These are phyloP conservation scores for Botrytis medusae DNA, from an alignment of 2,329 filamentous ascomycete species.

Conservation along the genomic window DNA sequence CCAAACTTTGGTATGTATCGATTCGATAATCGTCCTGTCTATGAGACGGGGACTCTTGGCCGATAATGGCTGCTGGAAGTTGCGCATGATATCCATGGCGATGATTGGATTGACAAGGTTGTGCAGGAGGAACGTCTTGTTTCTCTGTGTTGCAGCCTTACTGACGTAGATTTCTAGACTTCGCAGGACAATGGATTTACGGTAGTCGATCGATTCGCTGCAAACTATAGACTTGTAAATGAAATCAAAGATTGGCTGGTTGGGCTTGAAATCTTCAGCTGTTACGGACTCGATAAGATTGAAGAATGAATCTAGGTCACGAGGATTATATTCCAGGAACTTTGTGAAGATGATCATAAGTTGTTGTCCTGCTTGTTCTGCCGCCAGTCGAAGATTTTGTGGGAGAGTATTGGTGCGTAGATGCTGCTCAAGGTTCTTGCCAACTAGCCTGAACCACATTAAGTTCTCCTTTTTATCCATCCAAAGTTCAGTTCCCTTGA, in stretches of 20 bases:
- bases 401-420: constrained; percentile 70
- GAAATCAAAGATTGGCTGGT: constrained; percentile 73
- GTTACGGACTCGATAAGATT: constrained; percentile 82
- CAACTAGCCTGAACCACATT: constrained; percentile 62
- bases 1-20: constrained; percentile 91
- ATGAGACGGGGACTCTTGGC: constrained; percentile 69
- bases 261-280: constrained; percentile 75
- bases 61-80: constrained; percentile 61
- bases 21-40: constrained; percentile 83
- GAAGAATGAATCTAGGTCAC: constrained; percentile 81
- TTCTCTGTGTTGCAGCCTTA: constrained; percentile 77
- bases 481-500: constrained; percentile 63
- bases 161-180: constrained; percentile 86
- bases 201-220: constrained; percentile 81
- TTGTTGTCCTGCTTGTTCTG: constrained; percentile 86
- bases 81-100: constrained; percentile 84
- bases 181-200: constrained; percentile 76
- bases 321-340: constrained; percentile 71
- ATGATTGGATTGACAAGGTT: constrained; percentile 94
- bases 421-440: constrained; percentile 75
- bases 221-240: constrained; percentile 84
- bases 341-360: constrained; percentile 82
- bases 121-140: constrained; percentile 89
- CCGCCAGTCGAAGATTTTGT: constrained; percentile 72
- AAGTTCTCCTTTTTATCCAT: constrained; percentile 65